Evolutionary conservation across 148 eudicot genomes (phyloP), one percentile per base, ranked within the genome.

Genomic region (Hydrangea macrophylla): DNA sequence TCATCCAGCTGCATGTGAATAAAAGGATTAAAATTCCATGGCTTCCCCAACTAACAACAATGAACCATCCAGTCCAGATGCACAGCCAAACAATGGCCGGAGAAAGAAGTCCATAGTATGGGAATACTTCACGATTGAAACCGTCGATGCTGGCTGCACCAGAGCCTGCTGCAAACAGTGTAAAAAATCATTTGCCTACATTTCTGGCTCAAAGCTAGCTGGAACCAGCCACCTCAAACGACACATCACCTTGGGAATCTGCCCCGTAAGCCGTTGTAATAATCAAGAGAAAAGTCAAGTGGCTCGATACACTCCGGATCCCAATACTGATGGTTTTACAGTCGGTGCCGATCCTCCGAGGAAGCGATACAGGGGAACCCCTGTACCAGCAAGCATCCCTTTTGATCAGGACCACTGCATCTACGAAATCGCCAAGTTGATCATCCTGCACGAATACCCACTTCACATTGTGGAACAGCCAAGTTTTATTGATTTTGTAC

Each of bases 161-260:
- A 81, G 83, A 68, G 98, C 97, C 42, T 71, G 54, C 64, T 93
- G 96, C 73, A 93, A 88, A 36, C 81, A 83, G 73, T 93, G 98
- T 84, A 83, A 85, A 44, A 93, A 74, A 67, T 77, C 95, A 51
- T 93, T 88, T 78, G 96, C 96, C 59, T 93, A 93, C 74, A 83
- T 82, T 36, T 72, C 67, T 9, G 97, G 95, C 9, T 66, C 86
- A 60, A 93, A 90, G 67, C 63, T 81, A 63, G 81, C 96, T 9
- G 95, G 95, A 13, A 93, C 98, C 22, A 93, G 98, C 80, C 98
- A 93, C 79, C 85, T 93, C 50, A 88, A 81, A 68, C 79, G 95
- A 54, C 97, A 93, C 77, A 83, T 90, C 68, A 44, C 73, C 27
- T 61, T 71, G 63, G 97, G 92, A 56, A 87, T 81, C 68, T 93